Conservation (phyloP, 2,329 filamentous ascomycete species). For the Leptodontidium sp. region DNA sequence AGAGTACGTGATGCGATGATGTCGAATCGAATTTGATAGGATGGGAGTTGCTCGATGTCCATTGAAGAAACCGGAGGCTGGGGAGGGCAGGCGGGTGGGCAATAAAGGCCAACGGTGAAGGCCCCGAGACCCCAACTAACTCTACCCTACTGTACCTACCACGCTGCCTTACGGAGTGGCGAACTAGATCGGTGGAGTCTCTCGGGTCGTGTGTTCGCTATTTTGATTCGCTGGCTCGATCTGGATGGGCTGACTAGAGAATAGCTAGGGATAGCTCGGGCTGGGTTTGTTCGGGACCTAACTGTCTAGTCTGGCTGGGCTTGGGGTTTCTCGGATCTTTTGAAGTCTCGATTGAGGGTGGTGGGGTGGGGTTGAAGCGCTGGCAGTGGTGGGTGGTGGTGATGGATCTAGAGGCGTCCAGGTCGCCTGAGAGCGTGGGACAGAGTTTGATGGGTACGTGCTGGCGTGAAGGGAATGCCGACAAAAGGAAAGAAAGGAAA, state of each 20-base stretch:
- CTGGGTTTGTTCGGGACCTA: constrained; percentile 9
- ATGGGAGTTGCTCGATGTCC: not conserved
- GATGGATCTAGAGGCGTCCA: constrained; percentile 12
- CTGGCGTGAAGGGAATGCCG: not conserved
- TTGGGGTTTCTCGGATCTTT: not conserved
- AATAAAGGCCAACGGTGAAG: not conserved
- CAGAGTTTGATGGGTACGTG: not conserved
- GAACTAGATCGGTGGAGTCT: constrained; percentile 5
- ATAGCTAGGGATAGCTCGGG: constrained; percentile 1
- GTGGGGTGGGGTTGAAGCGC: not conserved
- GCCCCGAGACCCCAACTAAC: not conserved
- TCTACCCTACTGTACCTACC: not conserved
- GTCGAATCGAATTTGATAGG: not conserved
- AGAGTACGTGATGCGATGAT: not conserved
- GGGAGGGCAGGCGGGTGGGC: not conserved
- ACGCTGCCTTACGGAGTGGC: no score
- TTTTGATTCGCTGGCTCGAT: not conserved
- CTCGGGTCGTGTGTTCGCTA: not conserved
- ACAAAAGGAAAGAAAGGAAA: constrained; percentile 9
- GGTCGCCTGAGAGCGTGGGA: not conserved
- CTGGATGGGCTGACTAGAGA: not conserved
- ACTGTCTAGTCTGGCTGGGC: not conserved
- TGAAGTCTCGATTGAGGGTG: not conserved
- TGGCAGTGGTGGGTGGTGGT: not conserved
- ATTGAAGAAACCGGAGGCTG: constrained; percentile 1